These are phyloP conservation scores for Cutaneotrichosporon cutaneum DNA, from an alignment of 1,284 basidiomycete species.

Conservation along the genomic window DNA sequence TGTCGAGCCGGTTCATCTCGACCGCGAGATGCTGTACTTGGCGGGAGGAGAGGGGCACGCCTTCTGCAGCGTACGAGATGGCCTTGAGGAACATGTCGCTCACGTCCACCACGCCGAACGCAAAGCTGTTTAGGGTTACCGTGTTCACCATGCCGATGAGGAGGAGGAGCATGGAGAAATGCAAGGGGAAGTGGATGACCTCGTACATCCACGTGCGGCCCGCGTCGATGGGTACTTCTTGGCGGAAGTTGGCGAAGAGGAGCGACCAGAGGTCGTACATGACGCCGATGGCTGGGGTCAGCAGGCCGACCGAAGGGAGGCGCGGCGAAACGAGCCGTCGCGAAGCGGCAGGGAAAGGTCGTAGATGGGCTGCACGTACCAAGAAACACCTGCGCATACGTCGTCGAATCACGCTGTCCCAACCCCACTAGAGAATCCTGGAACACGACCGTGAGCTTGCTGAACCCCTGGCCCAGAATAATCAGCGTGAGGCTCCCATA, in stretches of 20 bases:
- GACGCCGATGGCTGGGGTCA: slow-evolving; percentile 26
- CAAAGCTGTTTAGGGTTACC: not conserved
- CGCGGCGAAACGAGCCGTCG: too few relatives aligned
- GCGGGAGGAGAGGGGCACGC: not conserved
- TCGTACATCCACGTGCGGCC: slow-evolving; percentile 30
- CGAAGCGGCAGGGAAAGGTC: too few relatives aligned
- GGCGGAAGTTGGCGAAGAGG: slow-evolving; percentile 33
- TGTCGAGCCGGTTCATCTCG: not conserved
- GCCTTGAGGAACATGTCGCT: not conserved
- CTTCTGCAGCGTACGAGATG: not conserved
- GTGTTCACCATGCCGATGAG: slow-evolving; percentile 7
- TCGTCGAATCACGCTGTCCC: slow-evolving; percentile 11
- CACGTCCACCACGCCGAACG: not conserved
- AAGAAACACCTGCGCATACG: slow-evolving; percentile 35
- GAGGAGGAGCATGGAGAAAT: slow-evolving; percentile 18
- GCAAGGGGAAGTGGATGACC: slow-evolving; percentile 18
- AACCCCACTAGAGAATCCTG: slow-evolving; percentile 2
- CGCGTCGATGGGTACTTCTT: slow-evolving; percentile 18
- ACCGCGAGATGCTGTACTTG: not conserved
- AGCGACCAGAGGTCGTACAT: slow-evolving; percentile 36
- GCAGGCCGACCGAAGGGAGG: too few relatives aligned
- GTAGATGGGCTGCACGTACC: not conserved
- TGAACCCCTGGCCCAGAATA: slow-evolving; percentile 25
- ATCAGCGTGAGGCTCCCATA: slow-evolving; percentile 40
- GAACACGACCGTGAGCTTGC: slow-evolving; percentile 2